Evolutionary conservation across 345 rosid genomes (phyloP), one percentile per base, ranked within the genome.

Genomic region (Jatropha curcas): DNA sequence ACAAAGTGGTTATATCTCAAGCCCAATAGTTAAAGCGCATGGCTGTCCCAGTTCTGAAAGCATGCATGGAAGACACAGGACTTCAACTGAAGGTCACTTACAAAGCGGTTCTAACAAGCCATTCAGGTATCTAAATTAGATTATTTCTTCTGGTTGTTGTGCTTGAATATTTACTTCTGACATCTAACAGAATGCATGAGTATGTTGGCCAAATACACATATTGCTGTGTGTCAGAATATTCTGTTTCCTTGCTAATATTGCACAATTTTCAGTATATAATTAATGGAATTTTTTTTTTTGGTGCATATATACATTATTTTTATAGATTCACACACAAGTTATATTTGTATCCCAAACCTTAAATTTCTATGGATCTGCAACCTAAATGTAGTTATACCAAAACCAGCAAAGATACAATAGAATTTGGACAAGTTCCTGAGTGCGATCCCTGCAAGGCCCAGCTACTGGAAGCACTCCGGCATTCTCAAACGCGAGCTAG

Each of bases 401-500:
- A 80, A 64, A 35, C 75, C 30, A 45, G 37, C 14, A 70, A 78
- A 71, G 82, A 77, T 37, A 67, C 65, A 1, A 6, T 79, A 25
- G 84, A 76, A 66, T 48, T 70, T 70, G 86, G 66, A 39, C 63
- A 37, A 66, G 72, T 68, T 71, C 45, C 82, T 5, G 89, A 88
- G 75, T 48, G 76, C 58, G 91, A 80, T 60, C 79, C 91, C 59
- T 81, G 85, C 80, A 95, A 90, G 80, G 82, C 90, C 30, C 84
- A 87, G 88, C 84, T 96, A 14, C 67, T 96, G 74, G 98, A 93
- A 81, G 99, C 99, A 37, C 84, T 96, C 33, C 46, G 96, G 37
- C 97, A 82, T 75, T 96, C 99, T 50, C 99, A 96, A 83, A 91
- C 99, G 14, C 90, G 99, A 25, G 98, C 99, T 37, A 90, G 99